phyloP scores from a whole-genome alignment of 305 asterid genomes.

The Fraxinus velutina region DNA sequence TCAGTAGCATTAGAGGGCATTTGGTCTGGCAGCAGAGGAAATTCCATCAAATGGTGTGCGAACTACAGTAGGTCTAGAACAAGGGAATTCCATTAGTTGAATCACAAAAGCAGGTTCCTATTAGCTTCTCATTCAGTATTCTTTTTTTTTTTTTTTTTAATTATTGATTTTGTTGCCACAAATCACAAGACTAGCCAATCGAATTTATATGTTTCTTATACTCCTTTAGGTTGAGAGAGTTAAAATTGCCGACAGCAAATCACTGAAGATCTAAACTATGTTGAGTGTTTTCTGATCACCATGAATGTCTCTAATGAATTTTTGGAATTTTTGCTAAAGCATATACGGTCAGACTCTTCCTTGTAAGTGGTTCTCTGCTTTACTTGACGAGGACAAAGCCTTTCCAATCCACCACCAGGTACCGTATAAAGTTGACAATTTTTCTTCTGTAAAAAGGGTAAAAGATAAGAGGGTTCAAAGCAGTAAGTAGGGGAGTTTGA shows the following conservation, averaged over 20 bases:
- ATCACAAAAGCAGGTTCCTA: background rate
- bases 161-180: background rate
- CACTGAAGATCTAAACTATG: background rate
- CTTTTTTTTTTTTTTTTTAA: too few species aligned
- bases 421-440: background rate
- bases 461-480: background rate
- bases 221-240: background rate
- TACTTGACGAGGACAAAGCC: background rate
- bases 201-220: background rate
- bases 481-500: background rate
- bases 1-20: background rate
- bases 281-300: background rate
- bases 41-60: background rate
- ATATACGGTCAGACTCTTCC: background rate
- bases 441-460: background rate
- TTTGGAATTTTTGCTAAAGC: background rate
- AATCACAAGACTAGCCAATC: background rate
- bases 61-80: background rate
- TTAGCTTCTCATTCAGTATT: background rate
- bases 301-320: background rate
- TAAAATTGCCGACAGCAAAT: background rate
- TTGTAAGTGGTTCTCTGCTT: background rate
- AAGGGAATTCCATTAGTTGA: background rate
- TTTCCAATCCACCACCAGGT: background rate
- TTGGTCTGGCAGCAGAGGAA: background rate